These are phyloP conservation scores for Leucogyrophana mollusca DNA, from an alignment of 768 basidiomycete species.

Conservation along the genomic window DNA sequence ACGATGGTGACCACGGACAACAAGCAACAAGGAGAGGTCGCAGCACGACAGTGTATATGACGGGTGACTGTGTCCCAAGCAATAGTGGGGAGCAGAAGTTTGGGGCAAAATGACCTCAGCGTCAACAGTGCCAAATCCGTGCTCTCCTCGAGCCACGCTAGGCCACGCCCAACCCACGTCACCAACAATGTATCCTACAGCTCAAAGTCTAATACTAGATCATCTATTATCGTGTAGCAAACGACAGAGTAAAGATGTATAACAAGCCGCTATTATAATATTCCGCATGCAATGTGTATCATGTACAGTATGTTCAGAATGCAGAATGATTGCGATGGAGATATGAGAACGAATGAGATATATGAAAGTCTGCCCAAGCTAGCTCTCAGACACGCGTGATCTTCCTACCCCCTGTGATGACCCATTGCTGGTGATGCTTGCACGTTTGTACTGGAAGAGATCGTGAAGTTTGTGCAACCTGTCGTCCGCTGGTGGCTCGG, in stretches of 20 bases:
- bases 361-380: conserved; percentile 13
- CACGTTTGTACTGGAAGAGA: conserved; percentile 75
- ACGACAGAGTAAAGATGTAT: too few relatives aligned
- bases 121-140: conserved; percentile 31
- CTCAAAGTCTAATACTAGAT: conserved; percentile 4
- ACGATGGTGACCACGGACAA: too few relatives aligned
- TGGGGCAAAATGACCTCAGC: not conserved
- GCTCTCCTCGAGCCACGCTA: conserved; percentile 3
- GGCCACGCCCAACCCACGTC: not conserved
- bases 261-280: conserved; percentile 15
- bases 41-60: too few relatives aligned
- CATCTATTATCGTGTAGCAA: too few relatives aligned
- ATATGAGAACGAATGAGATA: conserved; percentile 17
- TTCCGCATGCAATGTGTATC: conserved; percentile 20
- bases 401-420: conserved; percentile 29
- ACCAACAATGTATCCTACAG: not conserved
- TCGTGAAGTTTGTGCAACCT: conserved; percentile 74
- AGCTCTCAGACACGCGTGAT: conserved; percentile 10
- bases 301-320: conserved; percentile 27
- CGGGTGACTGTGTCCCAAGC: too few relatives aligned
- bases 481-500: conserved; percentile 50
- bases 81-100: too few relatives aligned
- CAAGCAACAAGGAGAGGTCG: too few relatives aligned
- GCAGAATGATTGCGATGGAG: conserved; percentile 10
- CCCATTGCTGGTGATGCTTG: conserved; percentile 54